Evolutionary conservation across 2,329 filamentous ascomycete genomes (phyloP).

Genomic region (Graphilbum sp.): DNA sequence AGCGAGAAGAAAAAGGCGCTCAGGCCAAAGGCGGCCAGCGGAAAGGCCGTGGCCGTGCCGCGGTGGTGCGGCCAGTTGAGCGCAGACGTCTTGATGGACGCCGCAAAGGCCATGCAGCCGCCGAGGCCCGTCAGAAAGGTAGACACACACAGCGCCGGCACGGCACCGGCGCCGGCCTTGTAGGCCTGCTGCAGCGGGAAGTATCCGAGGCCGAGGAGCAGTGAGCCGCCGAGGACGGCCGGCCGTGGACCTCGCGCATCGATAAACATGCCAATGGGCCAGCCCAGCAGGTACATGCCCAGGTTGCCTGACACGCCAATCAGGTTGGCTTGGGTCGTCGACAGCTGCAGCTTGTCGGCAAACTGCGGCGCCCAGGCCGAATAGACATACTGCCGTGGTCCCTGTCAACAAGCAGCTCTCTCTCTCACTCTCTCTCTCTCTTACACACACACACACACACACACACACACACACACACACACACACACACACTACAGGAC

Average conservation of each 20-base stretch:
- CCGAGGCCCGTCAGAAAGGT: conserved; percentile 76
- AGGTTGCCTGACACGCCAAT: conserved; percentile 77
- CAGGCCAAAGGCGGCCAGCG: conserved; percentile 79
- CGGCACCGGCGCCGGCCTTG: conserved; percentile 44
- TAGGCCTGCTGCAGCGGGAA: conserved; percentile 72
- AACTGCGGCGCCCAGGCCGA: conserved; percentile 97
- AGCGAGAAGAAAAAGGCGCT: conserved; percentile 94
- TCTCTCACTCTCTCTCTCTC: no score
- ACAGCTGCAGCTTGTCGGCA: conserved; percentile 68
- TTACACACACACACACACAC: no score
- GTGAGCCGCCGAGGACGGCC: conserved; percentile 57
- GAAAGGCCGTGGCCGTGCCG: conserved; percentile 87
- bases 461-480: no score
- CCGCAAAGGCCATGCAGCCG: conserved; percentile 80
- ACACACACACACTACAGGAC: background rate
- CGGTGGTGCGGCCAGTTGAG: conserved; percentile 84
- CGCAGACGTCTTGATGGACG: conserved; percentile 71
- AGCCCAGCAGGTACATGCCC: conserved; percentile 84
- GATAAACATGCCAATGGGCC: conserved; percentile 77
- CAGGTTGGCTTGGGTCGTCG: conserved; percentile 83
- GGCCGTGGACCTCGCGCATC: conserved; percentile 68
- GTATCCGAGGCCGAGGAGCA: conserved; percentile 65
- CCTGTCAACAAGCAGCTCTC: no score
- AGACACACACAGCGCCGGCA: conserved; percentile 57
- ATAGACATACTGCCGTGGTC: conserved; percentile 89